Evolutionary conservation across 2,329 filamentous ascomycete species (phyloP).

Genomic region (Didymella glomerata): DNA sequence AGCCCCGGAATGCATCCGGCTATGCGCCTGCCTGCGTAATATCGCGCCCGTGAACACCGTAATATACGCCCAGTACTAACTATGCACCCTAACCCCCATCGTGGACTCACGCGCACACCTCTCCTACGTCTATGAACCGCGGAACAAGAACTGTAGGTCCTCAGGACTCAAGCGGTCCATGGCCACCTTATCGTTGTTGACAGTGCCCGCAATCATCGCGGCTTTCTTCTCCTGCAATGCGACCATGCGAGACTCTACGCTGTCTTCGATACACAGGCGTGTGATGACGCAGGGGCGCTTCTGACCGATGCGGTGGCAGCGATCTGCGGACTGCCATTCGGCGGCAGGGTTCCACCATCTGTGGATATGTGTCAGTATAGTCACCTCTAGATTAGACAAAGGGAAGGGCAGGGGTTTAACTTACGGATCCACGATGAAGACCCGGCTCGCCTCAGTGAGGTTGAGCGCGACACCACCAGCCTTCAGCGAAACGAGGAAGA

Average conservation of each 20-base stretch:
- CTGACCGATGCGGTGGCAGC: constrained; percentile 89
- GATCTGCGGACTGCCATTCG: constrained; percentile 96
- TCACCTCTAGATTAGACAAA: too few species aligned
- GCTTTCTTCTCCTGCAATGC: constrained; percentile 98
- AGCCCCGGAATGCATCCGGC: not conserved
- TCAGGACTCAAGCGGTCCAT: constrained; percentile 90
- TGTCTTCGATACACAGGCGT: constrained; percentile 94
- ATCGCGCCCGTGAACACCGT: not conserved
- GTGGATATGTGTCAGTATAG: constrained; percentile 36
- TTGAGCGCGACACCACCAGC: constrained; percentile 96
- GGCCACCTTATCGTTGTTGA: constrained; percentile 89
- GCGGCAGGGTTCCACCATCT: constrained; percentile 99
- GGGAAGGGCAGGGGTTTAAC: constrained; percentile 39
- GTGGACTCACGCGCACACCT: not conserved
- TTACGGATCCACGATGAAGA: constrained; percentile 96
- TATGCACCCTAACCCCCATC: not conserved
- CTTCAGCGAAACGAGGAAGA: constrained; percentile 95
- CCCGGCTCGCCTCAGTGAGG: constrained; percentile 89
- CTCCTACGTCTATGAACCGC: constrained; percentile 64
- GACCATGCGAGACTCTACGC: constrained; percentile 94
- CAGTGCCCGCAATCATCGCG: constrained; percentile 95
- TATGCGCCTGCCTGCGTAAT: too few species aligned
- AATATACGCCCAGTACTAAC: not conserved
- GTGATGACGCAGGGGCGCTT: constrained; percentile 93
- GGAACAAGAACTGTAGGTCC: constrained; percentile 96